Base-by-base conservation (phyloP, 495 filamentous ascomycete genomes). In the Penicillium atrosanguineum region DNA sequence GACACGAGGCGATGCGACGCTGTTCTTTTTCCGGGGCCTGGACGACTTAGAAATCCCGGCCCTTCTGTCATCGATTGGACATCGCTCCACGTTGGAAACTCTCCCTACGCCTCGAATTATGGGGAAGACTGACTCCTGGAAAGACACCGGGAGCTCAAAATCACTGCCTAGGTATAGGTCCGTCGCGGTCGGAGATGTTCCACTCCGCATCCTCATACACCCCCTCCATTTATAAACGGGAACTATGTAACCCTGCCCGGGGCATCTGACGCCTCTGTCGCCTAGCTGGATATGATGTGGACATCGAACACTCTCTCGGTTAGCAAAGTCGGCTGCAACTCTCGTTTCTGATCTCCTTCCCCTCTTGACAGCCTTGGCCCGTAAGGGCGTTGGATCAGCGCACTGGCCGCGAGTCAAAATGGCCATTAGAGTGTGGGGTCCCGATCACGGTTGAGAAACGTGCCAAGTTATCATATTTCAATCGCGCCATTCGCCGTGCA, bases 1-100 rank as follows among this genome's bases (percentile, higher is more conserved):
- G 59, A 49, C 61, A 69, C 60, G 53, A 69, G 61, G 53, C 64
- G 59, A 71, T 69, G 61, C 53, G 63, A 71, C 66, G 61, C 64
- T 69, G 64, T 55, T 62, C 55, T 49, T 57, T 50, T 63, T 50
- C 48, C 45, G 55, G 52, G 53, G 46, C 41, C 25, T 52, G 48
- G 59, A 57, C 48, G 44, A 56, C 38, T 53, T 59, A 19, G 23
- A 19, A 39, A 59, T 44, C 56, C 47, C 60, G 52, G 49, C 41
- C 52, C 28, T 47, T 53, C 12, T 34, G 40, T 31, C 39, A 29
- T 40, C 44, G 31, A 53, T 53, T 53, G 50, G 46, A 41, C 42
- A 15, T 25, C 20, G 11, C 34, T 29, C 28, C 40, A 25, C 48
- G 46, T 48, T 44, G 29, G 31, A 42, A 54, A 50, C 50, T 25